A percentile compares a stretch with the other conserved stretches of the same genome.
Evolutionary conservation across 306 rosid genomes (phyloP).

Genomic region (Ammopiptanthus mongolicus): DNA sequence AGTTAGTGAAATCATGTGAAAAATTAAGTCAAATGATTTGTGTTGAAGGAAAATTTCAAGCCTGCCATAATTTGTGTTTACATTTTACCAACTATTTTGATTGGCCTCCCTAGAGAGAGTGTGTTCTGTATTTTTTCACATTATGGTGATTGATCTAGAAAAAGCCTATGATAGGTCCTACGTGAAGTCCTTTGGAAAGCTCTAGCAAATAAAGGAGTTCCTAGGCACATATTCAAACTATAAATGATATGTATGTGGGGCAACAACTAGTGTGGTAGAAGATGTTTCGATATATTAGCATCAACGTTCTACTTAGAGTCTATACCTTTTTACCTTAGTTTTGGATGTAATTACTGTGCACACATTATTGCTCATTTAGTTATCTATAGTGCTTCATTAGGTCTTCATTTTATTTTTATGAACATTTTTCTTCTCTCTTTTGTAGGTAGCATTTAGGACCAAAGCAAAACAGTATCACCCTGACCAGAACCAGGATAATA

Average conservation of each 20-base stretch:
- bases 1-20: background rate
- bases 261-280: background rate
- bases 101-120: background rate
- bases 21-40: background rate
- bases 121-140: background rate
- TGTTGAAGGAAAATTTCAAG: background rate
- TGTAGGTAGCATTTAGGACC: constrained; percentile 74
- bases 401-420: background rate
- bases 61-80: background rate
- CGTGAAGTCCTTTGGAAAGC: background rate
- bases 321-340: background rate
- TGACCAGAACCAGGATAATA: constrained; percentile 83
- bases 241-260: background rate
- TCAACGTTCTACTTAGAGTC: background rate
- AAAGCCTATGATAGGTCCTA: background rate
- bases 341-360: background rate
- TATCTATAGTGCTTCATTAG: background rate
- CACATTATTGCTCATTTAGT: background rate
- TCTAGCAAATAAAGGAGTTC: background rate
- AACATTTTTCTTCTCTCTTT: background rate
- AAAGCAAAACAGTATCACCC: constrained; percentile 90
- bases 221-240: background rate
- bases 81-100: background rate
- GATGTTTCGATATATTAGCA: background rate
- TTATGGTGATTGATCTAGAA: background rate